phyloP scores from a whole-genome alignment of 2,329 filamentous ascomycete species.

The Scytalidium sp. region DNA sequence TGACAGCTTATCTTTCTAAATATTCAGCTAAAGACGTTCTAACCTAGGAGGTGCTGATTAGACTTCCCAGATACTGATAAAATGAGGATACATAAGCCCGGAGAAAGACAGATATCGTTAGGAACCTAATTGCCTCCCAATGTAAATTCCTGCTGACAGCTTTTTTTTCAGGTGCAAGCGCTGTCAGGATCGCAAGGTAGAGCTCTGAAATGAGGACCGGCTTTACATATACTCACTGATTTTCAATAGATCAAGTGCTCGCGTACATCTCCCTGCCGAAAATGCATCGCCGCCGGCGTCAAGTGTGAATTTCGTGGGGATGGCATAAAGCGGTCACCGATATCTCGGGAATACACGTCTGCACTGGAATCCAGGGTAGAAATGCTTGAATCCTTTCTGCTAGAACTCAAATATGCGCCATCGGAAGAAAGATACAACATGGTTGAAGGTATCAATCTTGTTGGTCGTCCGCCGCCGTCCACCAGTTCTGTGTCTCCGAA shows the following conservation, averaged over 20 bases:
- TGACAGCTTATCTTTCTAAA: no score
- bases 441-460: neutral
- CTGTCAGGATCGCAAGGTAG: conserved; percentile 13
- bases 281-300: conserved; percentile 7
- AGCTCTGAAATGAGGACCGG: neutral
- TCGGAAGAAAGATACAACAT: neutral
- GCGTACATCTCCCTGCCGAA: conserved; percentile 9
- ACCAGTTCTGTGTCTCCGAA: no score
- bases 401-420: conserved; percentile 4
- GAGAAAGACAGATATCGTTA: no score
- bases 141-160: neutral
- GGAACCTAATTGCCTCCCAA: no score
- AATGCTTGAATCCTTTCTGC: conserved; percentile 5
- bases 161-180: conserved; percentile 8
- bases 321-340: conserved; percentile 10
- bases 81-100: no score
- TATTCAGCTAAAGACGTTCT: no score
- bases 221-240: neutral
- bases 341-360: conserved; percentile 10
- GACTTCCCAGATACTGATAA: no score
- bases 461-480: no score
- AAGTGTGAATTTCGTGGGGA: conserved; percentile 11
- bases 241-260: conserved; percentile 10
- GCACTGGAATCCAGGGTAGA: conserved; percentile 8
- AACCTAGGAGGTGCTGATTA: no score